Evolutionary conservation across 805 yeast genomes (phyloP), one percentile per base, ranked within the genome.

Genomic region (Yarrowia keelungensis): DNA sequence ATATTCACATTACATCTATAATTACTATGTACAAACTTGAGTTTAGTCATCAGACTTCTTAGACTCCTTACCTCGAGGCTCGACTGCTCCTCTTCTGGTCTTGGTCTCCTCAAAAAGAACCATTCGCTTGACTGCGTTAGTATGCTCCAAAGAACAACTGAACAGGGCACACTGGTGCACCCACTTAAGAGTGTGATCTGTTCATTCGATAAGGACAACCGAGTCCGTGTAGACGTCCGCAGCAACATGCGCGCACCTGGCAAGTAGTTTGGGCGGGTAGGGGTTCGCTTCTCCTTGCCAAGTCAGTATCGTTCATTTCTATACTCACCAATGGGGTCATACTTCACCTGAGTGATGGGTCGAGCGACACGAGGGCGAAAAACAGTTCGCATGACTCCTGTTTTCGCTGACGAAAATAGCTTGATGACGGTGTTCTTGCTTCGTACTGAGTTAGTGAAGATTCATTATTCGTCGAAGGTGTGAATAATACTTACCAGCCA

Each of bases 51-150:
- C 64, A 11, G 64, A 42, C 41, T 56, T 56, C 64, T 56, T 61
- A 32, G 54, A 12, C 54, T 61, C 67, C 45, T 61, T 45, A 36
- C 67, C 67, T 19, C 51, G 54, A 36, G 67, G 67, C 32, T 45
- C 54, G 16, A 47, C 77, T 46, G 80, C 77, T 36, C 88, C 85
- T 78, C 90, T 92, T 79, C 99, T 87, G 83, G 91, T 92, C 78
- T 90, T 91, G 67, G 89, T 86, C 78, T 94, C 99, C 39, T 87
- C 87, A 81, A 95, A 94, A 70, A 94, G 82, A 66, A 95, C 97
- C 81, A 92, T 97, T 78, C 97, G 87, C 79, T 90, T 87, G 11
- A 91, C 97, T 70, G 62, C 26, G 36, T 15, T 54, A 53, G 69
- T 68, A 69, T 65, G 12, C 39, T 10, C 10, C 39, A 38, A 38